A percentile compares a stretch with the other conserved stretches of the same genome.
Evolutionary conservation across 2,329 filamentous ascomycete species (phyloP).

Genomic region (Claviceps fusiformis): DNA sequence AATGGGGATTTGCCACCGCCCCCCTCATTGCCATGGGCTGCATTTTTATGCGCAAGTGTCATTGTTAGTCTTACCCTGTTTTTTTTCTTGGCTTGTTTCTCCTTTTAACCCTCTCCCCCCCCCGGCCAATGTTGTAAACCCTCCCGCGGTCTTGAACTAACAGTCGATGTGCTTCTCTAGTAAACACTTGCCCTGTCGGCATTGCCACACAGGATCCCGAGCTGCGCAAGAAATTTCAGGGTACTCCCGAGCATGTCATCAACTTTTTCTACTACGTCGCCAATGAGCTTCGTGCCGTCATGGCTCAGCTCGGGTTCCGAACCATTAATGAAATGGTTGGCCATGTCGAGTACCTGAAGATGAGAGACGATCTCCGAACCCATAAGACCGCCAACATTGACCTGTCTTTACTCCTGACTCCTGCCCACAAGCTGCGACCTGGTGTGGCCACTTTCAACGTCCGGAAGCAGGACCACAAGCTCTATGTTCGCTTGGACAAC

Average conservation of each 20-base stretch:
- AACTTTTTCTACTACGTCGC: conserved; percentile 98
- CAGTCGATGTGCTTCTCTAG: background rate
- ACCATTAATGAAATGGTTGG: conserved; percentile 98
- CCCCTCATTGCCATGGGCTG: conserved; percentile 95
- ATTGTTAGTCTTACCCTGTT: conserved; percentile 13
- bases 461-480: conserved; percentile 89
- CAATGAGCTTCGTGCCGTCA: conserved; percentile 91
- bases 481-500: conserved; percentile 88
- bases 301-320: conserved; percentile 89
- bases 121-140: too few relatives aligned
- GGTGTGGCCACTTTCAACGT: conserved; percentile 96
- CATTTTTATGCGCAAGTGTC: conserved; percentile 82
- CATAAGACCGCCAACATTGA: conserved; percentile 89
- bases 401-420: conserved; percentile 80
- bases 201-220: conserved; percentile 95
- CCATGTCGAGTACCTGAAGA: conserved; percentile 71
- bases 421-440: conserved; percentile 87
- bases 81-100: too few relatives aligned
- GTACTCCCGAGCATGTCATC: conserved; percentile 90
- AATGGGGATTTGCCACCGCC: conserved; percentile 92
- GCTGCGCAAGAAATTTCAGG: conserved; percentile 82
- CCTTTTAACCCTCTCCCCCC: too few relatives aligned
- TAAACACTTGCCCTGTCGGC: conserved; percentile 76
- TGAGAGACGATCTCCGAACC: conserved; percentile 77
- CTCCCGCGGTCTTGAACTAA: too few relatives aligned